These are phyloP conservation scores for Amanita polypyramis DNA, from an alignment of 768 basidiomycete species.

Conservation along the genomic window DNA sequence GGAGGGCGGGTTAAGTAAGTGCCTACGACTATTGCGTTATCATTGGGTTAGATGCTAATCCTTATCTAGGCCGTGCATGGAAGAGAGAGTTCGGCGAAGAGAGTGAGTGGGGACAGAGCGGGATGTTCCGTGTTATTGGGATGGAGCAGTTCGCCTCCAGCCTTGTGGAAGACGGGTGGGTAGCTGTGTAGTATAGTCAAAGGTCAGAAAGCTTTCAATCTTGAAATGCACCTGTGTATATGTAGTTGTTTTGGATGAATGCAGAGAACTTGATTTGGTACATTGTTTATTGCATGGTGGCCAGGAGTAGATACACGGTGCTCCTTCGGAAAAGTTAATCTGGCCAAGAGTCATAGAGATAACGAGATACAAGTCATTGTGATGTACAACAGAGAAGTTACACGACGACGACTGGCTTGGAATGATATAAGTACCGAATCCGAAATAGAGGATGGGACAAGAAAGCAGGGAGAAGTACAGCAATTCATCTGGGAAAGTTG, in stretches of 20 bases:
- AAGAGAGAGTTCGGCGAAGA: constrained; percentile 57
- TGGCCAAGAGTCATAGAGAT: too few relatives aligned
- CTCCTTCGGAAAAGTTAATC: too few relatives aligned
- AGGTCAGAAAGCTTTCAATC: too few relatives aligned
- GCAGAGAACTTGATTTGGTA: too few relatives aligned
- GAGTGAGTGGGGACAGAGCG: constrained; percentile 37
- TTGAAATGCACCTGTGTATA: too few relatives aligned
- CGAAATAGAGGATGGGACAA: too few relatives aligned
- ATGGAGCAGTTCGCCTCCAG: constrained; percentile 60
- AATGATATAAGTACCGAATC: not conserved
- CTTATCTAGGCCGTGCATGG: constrained; percentile 47
- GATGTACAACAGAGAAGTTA: not conserved
- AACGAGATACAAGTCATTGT: not conserved
- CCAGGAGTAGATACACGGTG: too few relatives aligned
- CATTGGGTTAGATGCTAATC: not conserved
- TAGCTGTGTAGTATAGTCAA: not conserved
- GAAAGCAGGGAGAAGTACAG: too few relatives aligned
- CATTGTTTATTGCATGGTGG: too few relatives aligned
- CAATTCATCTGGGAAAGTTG: too few relatives aligned
- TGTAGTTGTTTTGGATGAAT: too few relatives aligned
- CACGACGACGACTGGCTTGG: constrained; percentile 3
- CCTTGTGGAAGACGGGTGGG: constrained; percentile 33
- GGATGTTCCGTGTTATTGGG: constrained; percentile 45
- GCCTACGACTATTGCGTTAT: not conserved
- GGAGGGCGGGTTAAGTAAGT: constrained; percentile 68